Base-by-base conservation (phyloP, 2,329 filamentous ascomycete genomes). In the Fusarium agapanthi region DNA sequence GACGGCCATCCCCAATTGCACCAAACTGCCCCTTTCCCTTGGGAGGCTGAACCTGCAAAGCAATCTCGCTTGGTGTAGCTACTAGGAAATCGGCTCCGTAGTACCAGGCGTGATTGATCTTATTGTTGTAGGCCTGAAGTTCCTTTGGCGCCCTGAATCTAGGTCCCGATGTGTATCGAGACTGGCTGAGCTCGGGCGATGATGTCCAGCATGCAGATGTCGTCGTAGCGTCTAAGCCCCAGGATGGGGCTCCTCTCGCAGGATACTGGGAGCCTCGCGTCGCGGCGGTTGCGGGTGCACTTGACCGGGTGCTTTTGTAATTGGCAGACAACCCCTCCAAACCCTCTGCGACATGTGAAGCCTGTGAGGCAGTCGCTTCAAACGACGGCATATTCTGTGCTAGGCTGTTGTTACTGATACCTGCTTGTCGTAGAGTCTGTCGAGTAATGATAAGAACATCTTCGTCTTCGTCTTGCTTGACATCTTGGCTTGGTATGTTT, bases 31-130 rank as follows among this genome's bases (percentile, higher is more conserved):
- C 47, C 75, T 67, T 58, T 61, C 76, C 78, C 51, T 77, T 73
- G 26, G 76, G 75, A 26, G 79, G 77, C 50, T 84, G 82, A 11
- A 80, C 30, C 54, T 74, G 63, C 18, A 45, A 48, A 9, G 67
- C 65, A 15, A 80, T 77, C 28, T 77, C 70, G 5, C 79, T 73
- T 16, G 81, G 71, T 6, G 77, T 72, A 71, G 80, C 83, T 50
- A 78, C 77, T 30, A 85, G 68, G 37, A 80, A 79, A 32, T 79
- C 76, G 7, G 76, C 76, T 43, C 84, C 84, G 2, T 78, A 76
- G 53, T 86, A 85, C 78, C 86, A 87, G 38, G 75, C 69, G 8
- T 69, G 72, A 51, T 82, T 73, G 51, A 82, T 75, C 30, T 76
- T 75, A 12, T 76, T 74, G n/a, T 77, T 76, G 24, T 78, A 81